Base-by-base conservation (phyloP, 352 stramenopile species). In the Pythium chondricola region DNA sequence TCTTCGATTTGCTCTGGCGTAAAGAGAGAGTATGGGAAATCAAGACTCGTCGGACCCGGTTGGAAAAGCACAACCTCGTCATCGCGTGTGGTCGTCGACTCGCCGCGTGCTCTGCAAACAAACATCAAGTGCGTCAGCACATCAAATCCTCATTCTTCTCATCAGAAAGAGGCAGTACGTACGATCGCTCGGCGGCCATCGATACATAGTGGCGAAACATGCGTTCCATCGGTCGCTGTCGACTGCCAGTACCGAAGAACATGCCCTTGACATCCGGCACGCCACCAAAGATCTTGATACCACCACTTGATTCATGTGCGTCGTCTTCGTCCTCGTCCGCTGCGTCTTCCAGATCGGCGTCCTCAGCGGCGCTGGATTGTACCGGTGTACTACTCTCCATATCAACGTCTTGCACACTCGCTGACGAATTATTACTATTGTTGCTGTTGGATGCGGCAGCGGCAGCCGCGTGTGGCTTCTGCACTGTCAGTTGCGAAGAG, bases 161-260 rank as follows among this genome's bases (percentile, higher is more conserved):
- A n/a, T n/a, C n/a, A n/a, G n/a, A n/a, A n/a, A n/a, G n/a, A n/a
- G n/a, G n/a, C n/a, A n/a, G n/a, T n/a, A n/a, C 64, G 39, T 53
- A 73, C 61, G 57, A 52, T 43, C 60, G 61, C 26, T 63, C 54
- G 11, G 38, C 48, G 6, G 53, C 54, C 42, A 62, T 58, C 14
- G 56, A 58, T 17, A 78, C 71, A 58, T 85, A 88, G 41, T 88
- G 76, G n/a, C 69, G 69, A 33, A 84, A 88, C 44, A 88, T 76
- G 29, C 55, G 60, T 33, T 85, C 76, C 64, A 88, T 71, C 1
- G 76, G 62, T 33, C 58, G 52, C 36, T 74, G 68, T 2, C 49
- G 55, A 1, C 37, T 21, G 46, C 53, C 17, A 16, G 49, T 35
- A 10, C 59, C 57, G 29, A 79, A 75, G 45, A 88, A 88, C 45